Base-by-base conservation (phyloP, 306 rosid species). In the Begonia masoniana region DNA sequence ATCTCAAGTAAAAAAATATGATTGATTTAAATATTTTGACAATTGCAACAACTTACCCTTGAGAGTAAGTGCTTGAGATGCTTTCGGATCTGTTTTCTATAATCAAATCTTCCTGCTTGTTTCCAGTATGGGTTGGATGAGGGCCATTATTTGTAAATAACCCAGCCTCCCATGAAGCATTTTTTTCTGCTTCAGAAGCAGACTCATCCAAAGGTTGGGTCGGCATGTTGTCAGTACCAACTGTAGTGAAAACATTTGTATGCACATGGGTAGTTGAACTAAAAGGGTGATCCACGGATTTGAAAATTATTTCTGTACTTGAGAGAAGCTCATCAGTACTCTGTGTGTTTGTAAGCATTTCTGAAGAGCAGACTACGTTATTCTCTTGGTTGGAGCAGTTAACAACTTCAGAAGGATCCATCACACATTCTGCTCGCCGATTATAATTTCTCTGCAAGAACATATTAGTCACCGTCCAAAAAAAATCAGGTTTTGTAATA, bases 11-110 rank as follows among this genome's bases (percentile, higher is more conserved):
- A 4, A 31, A 31, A 7, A 31, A 31, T 5, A 7, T 31, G 24
- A 31, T 7, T 31, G 39, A 31, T 31, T 31, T 5, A 31, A 7
- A 13, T 10, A 6, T 24, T 13, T 58, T 58, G 15, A 26, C 13
- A 0, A 58, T 58, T 31, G 2, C 21, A 58, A 43, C 73, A 66
- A 57, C 95, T 78, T 71, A 83, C 99, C 88, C 83, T 62, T 79
- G 87, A 56, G 99, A 92, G 55, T 81, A 86, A 62, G 83, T 81
- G 74, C 59, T 80, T 60, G 96, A 83, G 68, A 75, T 72, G 77
- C 77, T 74, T 57, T 62, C 73, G 11, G 83, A 57, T 47, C 72
- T 76, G 61, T 71, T 68, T 58, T 71, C 82, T 63, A 42, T 50
- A 14, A 63, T 51, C 52, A 68, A 63, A 49, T 71, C 87, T 24